Evolutionary conservation across 768 basidiomycete species (phyloP), one percentile per base, ranked within the genome.

Genomic region (Mycena maculata): DNA sequence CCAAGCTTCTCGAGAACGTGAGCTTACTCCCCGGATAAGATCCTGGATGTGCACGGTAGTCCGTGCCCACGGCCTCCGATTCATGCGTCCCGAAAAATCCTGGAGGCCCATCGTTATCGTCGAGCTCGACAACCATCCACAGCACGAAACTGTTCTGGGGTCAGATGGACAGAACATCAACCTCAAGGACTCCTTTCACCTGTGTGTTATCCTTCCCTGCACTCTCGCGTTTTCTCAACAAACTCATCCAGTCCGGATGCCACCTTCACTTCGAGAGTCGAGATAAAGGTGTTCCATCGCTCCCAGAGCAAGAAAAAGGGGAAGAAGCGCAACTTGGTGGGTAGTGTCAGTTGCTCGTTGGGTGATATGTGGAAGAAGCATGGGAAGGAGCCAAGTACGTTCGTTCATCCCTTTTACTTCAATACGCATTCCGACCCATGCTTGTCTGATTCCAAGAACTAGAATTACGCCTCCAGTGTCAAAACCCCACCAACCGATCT

Each of bases 141-240:
- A 54, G 7, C 83, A 87, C 62, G 91, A 92, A 71, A 80, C 86
- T 11, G 76, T 80, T 23, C 85, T 93, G 3, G 92, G 91, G 0
- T 80, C 80, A 22, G 90, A 93, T 60, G 92, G 92, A 0, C 90
- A 92, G 72, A 90, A 89, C 62, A 85, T 89, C 1, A 92, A 92
- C 71, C 77, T 87, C 52, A 90, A 87, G 67, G 80, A 84, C 1
- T 76, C 75, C 1, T 84, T 89, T 62, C 69, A 74, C 28, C 79
- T 91, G 91, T 92, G 73, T 59, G 81, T 48, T 30, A 3, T 25
- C 16, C 25, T 4, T 15, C 28, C 25, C 22, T 15, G 56, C 22
- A 28, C 20, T 0, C 31, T 49, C 41, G 27, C 57, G 25, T 69
- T 23, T 39, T 11, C 22, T 49, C 7, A 36, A n/a, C n/a, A n/a